Percentiles rank a stretch among this genome's conserved stretches.
These are phyloP conservation scores for Sclerotinia minor DNA, from an alignment of 2,329 filamentous ascomycete genomes.

Conservation along the genomic window DNA sequence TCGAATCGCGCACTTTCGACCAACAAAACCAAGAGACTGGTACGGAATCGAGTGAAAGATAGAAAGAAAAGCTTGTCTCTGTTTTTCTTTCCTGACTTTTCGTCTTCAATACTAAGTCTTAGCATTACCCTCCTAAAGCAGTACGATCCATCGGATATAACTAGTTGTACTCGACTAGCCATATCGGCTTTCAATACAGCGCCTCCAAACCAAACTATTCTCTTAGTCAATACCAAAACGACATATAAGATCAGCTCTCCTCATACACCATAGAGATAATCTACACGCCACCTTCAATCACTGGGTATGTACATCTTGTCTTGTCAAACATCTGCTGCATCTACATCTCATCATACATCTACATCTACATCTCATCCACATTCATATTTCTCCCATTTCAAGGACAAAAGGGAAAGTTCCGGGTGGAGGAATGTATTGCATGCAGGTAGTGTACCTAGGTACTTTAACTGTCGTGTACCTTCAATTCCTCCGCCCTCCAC, in stretches of 20 bases:
- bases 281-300: neutral
- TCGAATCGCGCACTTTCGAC: neutral
- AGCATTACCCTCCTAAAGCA: neutral
- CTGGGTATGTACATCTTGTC: neutral
- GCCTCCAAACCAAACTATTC: neutral
- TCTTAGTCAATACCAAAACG: too few species aligned
- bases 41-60: neutral
- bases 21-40: conserved; percentile 1
- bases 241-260: neutral
- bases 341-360: neutral
- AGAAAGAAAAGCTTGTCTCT: conserved; percentile 9
- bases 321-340: too few species aligned
- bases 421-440: neutral
- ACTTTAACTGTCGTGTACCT: conserved; percentile 1
- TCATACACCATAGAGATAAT: neutral
- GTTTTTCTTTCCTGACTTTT: neutral
- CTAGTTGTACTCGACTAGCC: neutral
- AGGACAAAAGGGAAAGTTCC: neutral
- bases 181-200: neutral
- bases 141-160: neutral
- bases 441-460: neutral
- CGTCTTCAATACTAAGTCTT: neutral
- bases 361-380: too few species aligned
- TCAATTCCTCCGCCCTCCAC: neutral
- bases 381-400: neutral